Percentiles rank a stretch among this genome's conserved stretches.
Conservation (phyloP, 352 stramenopile genomes). For the Phytopythium ostracodes region DNA sequence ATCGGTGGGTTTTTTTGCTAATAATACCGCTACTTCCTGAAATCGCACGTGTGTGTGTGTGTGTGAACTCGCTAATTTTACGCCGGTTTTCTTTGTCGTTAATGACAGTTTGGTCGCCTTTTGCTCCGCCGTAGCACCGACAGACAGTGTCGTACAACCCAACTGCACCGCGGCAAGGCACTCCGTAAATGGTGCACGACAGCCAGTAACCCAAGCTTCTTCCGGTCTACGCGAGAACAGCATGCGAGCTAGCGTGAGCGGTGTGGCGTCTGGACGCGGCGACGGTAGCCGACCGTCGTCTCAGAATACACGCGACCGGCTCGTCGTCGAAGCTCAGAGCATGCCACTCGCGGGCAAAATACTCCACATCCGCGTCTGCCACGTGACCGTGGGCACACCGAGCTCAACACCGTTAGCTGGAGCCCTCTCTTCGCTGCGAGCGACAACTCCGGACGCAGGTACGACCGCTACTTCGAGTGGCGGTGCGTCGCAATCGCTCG, state of each 20-base stretch:
- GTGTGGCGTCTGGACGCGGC: not conserved
- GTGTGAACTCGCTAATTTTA: conserved; percentile 1
- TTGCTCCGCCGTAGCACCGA: too few species aligned
- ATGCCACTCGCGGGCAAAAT: conserved; percentile 31
- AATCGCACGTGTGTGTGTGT: not conserved
- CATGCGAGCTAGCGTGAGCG: not conserved
- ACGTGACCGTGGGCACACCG: conserved; percentile 12
- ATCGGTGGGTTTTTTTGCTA: not conserved
- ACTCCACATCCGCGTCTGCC: conserved; percentile 30
- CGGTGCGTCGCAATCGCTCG: conserved; percentile 4
- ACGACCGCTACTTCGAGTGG: not conserved
- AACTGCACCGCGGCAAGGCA: not conserved
- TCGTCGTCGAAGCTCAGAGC: conserved; percentile 34
- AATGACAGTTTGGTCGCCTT: not conserved
- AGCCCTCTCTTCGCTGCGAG: not conserved
- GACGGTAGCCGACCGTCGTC: not conserved
- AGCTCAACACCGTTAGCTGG: not conserved
- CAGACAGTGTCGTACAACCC: not conserved
- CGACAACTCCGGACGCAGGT: not conserved
- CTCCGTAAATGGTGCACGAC: not conserved
- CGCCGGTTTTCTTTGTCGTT: not conserved
- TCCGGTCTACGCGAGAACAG: too few species aligned
- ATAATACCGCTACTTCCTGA: not conserved
- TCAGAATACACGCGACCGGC: conserved; percentile 10
- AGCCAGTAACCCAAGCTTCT: not conserved